Conservation (phyloP, 2,329 filamentous ascomycete species). For the Rhinocladiella mackenziei region DNA sequence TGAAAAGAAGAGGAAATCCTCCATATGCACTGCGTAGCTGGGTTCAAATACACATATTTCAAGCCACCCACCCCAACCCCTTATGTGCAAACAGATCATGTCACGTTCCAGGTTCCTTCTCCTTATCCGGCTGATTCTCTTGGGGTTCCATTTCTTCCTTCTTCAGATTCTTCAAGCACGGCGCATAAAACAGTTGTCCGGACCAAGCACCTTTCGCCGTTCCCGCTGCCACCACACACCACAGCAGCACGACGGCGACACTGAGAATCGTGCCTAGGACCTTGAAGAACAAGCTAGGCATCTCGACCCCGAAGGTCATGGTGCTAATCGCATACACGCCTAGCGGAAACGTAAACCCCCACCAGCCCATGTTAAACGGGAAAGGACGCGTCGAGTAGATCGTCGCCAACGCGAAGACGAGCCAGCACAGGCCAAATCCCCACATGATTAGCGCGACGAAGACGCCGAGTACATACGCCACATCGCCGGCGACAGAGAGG, state of each 20-base stretch:
- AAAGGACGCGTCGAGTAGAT: slow-evolving; percentile 40
- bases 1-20: neutral
- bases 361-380: slow-evolving; percentile 62
- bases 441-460: slow-evolving; percentile 38
- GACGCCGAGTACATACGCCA: slow-evolving; percentile 37
- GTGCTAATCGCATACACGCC: slow-evolving; percentile 53
- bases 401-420: slow-evolving; percentile 39
- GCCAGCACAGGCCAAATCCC: slow-evolving; percentile 40
- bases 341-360: slow-evolving; percentile 58
- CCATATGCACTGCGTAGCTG: neutral
- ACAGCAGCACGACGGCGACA: slow-evolving; percentile 51
- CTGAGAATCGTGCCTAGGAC: slow-evolving; percentile 55
- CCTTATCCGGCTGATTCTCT: slow-evolving; percentile 4
- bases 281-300: slow-evolving; percentile 54
- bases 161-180: slow-evolving; percentile 46
- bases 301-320: slow-evolving; percentile 44
- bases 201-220: slow-evolving; percentile 48
- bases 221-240: slow-evolving; percentile 51
- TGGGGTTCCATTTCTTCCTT: slow-evolving; percentile 4
- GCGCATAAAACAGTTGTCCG: slow-evolving; percentile 53
- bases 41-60: neutral
- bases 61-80: too few relatives aligned
- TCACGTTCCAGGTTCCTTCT: slow-evolving; percentile 9
- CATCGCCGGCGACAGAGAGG: slow-evolving; percentile 32
- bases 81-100: neutral